Evolutionary conservation across 2,329 filamentous ascomycete genomes (phyloP).

Genomic region (Fusarium mundagurra): DNA sequence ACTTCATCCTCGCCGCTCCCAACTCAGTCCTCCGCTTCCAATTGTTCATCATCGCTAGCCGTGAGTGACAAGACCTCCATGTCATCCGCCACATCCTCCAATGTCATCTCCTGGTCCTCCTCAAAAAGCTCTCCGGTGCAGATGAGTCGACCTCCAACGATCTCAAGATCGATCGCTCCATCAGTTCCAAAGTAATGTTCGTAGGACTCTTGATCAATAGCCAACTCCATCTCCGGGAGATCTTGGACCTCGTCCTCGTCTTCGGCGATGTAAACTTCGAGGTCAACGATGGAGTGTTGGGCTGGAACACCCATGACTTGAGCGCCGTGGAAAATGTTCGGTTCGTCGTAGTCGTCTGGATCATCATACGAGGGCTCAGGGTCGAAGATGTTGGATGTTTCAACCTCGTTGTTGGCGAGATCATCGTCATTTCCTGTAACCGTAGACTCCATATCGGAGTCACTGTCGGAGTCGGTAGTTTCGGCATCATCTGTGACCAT

Average conservation of each 20-base stretch:
- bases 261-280: conserved; percentile 45
- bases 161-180: conserved; percentile 43
- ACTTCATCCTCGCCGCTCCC: not conserved
- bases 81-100: not conserved
- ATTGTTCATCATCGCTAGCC: not conserved
- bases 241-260: conserved; percentile 40
- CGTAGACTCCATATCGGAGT: not conserved
- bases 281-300: conserved; percentile 29
- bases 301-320: conserved; percentile 28
- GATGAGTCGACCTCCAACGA: conserved; percentile 33
- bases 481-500: not conserved
- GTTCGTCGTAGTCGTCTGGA: conserved; percentile 21
- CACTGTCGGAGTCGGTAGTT: not conserved
- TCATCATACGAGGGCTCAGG: conserved; percentile 33
- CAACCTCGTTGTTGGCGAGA: conserved; percentile 13
- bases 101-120: conserved; percentile 10
- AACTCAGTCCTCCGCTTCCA: not conserved
- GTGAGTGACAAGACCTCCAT: not conserved
- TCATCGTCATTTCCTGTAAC: not conserved
- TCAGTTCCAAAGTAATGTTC: conserved; percentile 36
- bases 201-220: conserved; percentile 43
- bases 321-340: conserved; percentile 44
- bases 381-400: conserved; percentile 35
- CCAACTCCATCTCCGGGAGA: conserved; percentile 46
- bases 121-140: conserved; percentile 32